phyloP scores from a whole-genome alignment of 192 early-diverging fungal species.

The Rhizophagus prolifer region DNA sequence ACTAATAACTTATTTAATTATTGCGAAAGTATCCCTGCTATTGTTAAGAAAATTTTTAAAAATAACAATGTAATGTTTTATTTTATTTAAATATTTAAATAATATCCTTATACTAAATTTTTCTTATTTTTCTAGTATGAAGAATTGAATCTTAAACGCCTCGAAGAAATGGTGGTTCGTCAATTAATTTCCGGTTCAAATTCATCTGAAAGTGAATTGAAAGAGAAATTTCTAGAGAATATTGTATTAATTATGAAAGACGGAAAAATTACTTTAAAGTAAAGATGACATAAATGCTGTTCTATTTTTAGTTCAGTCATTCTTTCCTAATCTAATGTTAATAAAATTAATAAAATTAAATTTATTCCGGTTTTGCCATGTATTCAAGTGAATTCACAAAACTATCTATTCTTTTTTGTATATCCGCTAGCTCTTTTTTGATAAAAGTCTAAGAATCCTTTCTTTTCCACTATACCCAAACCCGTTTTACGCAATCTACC shows the following conservation, averaged over 20 bases:
- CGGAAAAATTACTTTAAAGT: neutral
- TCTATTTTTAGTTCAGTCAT: neutral
- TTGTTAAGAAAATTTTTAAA: neutral
- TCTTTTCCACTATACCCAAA: conserved; percentile 67
- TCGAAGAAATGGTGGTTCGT: neutral
- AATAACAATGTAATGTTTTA: neutral
- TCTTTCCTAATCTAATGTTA: too few species aligned
- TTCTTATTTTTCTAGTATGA: neutral
- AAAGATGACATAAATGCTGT: neutral
- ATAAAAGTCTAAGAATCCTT: conserved; percentile 74
- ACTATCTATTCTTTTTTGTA: conserved; percentile 13
- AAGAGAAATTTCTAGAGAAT: neutral
- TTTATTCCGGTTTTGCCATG: neutral
- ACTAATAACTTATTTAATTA: neutral
- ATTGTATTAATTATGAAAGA: neutral
- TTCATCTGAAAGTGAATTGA: neutral
- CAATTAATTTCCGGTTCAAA: neutral
- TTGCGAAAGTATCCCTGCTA: neutral
- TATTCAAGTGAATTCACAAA: neutral
- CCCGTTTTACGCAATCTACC: conserved; percentile 68
- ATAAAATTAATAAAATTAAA: neutral
- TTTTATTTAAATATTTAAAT: neutral
- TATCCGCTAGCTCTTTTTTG: conserved; percentile 7
- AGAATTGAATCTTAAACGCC: neutral
- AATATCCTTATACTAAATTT: neutral